Conservation (phyloP, 495 filamentous ascomycete species). For the Elasticomyces elasticus region DNA sequence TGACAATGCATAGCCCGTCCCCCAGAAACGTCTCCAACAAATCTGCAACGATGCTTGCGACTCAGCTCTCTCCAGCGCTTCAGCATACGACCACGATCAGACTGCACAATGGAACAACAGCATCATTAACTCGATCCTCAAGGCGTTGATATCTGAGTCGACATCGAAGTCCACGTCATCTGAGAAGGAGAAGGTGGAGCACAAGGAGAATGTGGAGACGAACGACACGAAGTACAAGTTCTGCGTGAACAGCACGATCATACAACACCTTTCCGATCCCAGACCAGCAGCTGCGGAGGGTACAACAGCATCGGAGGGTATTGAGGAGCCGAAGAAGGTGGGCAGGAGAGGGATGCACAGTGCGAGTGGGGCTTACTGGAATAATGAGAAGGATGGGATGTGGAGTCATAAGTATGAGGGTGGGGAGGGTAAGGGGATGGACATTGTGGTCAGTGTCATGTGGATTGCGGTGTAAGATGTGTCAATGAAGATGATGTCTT, state of each 20-base stretch:
- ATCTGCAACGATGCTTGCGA: conserved; percentile 72
- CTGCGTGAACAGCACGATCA: conserved; percentile 93
- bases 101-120: conserved; percentile 76
- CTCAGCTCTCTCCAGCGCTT: conserved; percentile 54
- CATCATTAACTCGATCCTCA: conserved; percentile 87
- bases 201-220: no score
- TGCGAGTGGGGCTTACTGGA: conserved; percentile 91
- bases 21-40: conserved; percentile 64
- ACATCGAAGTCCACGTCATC: conserved; percentile 15
- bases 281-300: conserved; percentile 33
- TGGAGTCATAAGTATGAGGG: conserved; percentile 94
- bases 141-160: conserved; percentile 69
- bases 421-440: conserved; percentile 72
- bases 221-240: conserved; percentile 83
- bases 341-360: conserved; percentile 93
- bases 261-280: conserved; percentile 60
- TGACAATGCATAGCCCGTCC: conserved; percentile 51
- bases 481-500: no score
- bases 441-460: conserved; percentile 82
- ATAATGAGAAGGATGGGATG: conserved; percentile 93
- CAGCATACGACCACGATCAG: conserved; percentile 71
- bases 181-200: neutral
- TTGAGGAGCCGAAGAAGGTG: conserved; percentile 38
- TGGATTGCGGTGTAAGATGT: conserved; percentile 55
- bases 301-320: conserved; percentile 22